phyloP scores from a whole-genome alignment of 371 early-diverging fungal species.

The Quaeritorhiza haematococci region DNA sequence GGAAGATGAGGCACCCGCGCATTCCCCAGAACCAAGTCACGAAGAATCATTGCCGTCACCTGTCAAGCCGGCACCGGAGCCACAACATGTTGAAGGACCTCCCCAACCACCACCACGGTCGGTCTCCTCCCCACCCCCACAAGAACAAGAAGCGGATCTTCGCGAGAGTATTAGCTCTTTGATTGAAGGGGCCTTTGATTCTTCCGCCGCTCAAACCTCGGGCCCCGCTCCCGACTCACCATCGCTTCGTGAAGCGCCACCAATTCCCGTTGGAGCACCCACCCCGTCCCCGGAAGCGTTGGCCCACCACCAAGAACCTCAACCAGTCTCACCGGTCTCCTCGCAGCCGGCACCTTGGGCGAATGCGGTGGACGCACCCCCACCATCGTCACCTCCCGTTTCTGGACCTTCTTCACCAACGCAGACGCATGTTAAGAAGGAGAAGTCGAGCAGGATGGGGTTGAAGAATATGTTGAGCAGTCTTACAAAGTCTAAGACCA shows the following conservation, averaged over 20 bases:
- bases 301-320: not conserved
- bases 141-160: too few species aligned
- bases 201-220: not conserved
- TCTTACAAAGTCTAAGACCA: slow-evolving; percentile 37
- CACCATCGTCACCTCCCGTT: not conserved
- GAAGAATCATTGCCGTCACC: too few species aligned
- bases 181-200: not conserved
- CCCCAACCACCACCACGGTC: too few species aligned
- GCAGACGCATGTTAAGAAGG: slow-evolving; percentile 17
- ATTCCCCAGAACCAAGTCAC: too few species aligned
- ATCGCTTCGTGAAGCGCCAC: not conserved
- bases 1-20: not conserved
- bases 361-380: not conserved
- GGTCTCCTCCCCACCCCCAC: too few species aligned
- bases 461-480: slow-evolving; percentile 30
- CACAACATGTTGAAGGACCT: too few species aligned
- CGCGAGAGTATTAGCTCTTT: too few species aligned
- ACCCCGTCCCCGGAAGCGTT: not conserved
- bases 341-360: not conserved
- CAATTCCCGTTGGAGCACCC: not conserved
- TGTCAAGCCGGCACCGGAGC: too few species aligned
- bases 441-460: slow-evolving; percentile 23
- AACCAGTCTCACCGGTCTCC: not conserved
- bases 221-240: not conserved
- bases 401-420: slow-evolving; percentile 1